Base-by-base conservation (phyloP, 2,329 filamentous ascomycete genomes). In the Aspergillus amoenus region DNA sequence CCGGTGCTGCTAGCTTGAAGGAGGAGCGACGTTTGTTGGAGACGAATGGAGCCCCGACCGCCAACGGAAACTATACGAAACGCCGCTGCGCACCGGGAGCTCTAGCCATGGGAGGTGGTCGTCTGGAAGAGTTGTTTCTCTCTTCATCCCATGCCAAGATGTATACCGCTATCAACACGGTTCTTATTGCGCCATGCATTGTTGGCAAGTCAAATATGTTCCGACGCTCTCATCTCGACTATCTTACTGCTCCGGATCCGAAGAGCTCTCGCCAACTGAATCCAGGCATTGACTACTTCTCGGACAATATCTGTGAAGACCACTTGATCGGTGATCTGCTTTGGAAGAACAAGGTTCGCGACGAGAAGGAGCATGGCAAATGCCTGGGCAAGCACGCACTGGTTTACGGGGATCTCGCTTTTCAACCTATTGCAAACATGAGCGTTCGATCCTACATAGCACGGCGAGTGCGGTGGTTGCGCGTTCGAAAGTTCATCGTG, bases 161-260 rank as follows among this genome's bases (percentile, higher is more conserved):
- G 81, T 99, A 99, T 78, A 89, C 88, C 8, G 94, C 93, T 60
- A 99, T 99, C 82, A 97, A 97, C 75, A 90, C 91, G 0, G 91
- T 97, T 15, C 83, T 89, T 3, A 78, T 97, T 52, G 94, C 94
- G 0, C 94, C 95, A 8, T 99, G 94, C 74, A 89, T 96, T 57
- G 88, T 97, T 21, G 94, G 94, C 50, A 99, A 99, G 78, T 96
- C 91, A 68, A 97, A 95, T 77, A 97, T 99, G 93, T 99, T 97
- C 76, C 89, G 94, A 58, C 90, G 89, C 60, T 90, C 91, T 0
- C 93, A 99, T 68, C 85, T 99, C 37, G 85, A 97, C 73, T 83
- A 84, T 63, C 84, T 94, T 8, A 88, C 86, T 1, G 66, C 74
- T 0, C 65, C 70, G n/a, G 87, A 86, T 32, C 52, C 74, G 68